Evolutionary conservation across 352 stramenopile species (phyloP).

Genomic region (Paralagenidium karlingii): DNA sequence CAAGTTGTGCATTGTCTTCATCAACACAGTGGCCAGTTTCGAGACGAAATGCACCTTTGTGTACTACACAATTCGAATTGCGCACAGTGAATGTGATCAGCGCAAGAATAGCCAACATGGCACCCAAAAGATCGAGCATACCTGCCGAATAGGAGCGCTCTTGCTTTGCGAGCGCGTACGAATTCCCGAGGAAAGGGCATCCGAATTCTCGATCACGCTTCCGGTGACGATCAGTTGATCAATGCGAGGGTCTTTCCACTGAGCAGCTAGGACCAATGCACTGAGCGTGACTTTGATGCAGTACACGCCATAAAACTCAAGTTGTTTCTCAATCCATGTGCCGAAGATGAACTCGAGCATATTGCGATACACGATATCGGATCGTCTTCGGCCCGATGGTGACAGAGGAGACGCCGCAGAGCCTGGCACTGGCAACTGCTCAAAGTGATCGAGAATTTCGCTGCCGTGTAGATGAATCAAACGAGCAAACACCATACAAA

Average conservation of each 20-base stretch:
- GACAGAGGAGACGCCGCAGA: too few relatives aligned
- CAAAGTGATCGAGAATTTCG: slow-evolving; percentile 55
- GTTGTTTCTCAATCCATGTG: slow-evolving; percentile 76
- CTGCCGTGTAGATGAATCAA: slow-evolving; percentile 59
- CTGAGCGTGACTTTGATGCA: slow-evolving; percentile 77
- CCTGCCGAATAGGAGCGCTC: slow-evolving; percentile 9
- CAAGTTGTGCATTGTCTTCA: slow-evolving; percentile 54
- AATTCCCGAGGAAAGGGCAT: slow-evolving; percentile 8
- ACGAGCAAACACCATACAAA: slow-evolving; percentile 74
- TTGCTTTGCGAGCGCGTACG: slow-evolving; percentile 49
- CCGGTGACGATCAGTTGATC: slow-evolving; percentile 48
- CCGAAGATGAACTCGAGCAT: slow-evolving; percentile 71
- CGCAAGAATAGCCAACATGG: neutral
- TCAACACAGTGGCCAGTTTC: slow-evolving; percentile 59
- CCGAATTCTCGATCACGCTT: slow-evolving; percentile 17
- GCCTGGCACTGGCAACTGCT: slow-evolving; percentile 38
- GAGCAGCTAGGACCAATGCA: slow-evolving; percentile 50
- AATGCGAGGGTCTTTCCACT: slow-evolving; percentile 65
- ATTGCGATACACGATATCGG: slow-evolving; percentile 7
- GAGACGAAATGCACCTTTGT: slow-evolving; percentile 66
- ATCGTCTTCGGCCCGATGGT: neutral
- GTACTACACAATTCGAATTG: slow-evolving; percentile 20
- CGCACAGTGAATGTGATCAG: too few relatives aligned
- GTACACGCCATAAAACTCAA: slow-evolving; percentile 74
- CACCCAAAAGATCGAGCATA: neutral